Conservation (phyloP, 345 rosid species). For the Kernera saxatilis region DNA sequence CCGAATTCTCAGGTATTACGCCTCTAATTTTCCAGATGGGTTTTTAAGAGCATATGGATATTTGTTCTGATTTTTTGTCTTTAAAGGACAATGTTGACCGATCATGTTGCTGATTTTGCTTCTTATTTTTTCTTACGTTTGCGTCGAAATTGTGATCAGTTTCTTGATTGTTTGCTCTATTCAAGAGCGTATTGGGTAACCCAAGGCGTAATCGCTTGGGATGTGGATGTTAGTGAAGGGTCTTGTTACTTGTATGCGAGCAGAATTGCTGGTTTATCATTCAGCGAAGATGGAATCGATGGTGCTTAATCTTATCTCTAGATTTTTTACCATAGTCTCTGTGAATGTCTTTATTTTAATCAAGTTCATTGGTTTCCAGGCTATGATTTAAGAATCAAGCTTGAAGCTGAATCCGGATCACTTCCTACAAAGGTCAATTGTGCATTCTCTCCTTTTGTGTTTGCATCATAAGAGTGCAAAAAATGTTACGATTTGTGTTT, state of each 20-base stretch:
- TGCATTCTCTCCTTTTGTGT: not conserved
- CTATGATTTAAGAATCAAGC: constrained; percentile 50
- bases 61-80: not conserved
- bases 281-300: constrained; percentile 48
- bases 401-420: constrained; percentile 45
- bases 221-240: constrained; percentile 58
- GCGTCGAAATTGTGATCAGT: constrained; percentile 30
- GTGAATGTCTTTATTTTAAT: not conserved
- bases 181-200: constrained; percentile 78
- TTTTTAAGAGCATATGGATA: not conserved
- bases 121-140: not conserved
- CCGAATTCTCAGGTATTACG: constrained; percentile 46
- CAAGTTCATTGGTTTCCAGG: constrained; percentile 40
- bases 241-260: constrained; percentile 74
- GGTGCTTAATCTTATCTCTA: constrained; percentile 36
- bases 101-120: constrained; percentile 3
- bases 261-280: constrained; percentile 47
- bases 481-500: too few species aligned
- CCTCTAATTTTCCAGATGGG: not conserved
- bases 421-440: constrained; percentile 47
- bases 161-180: constrained; percentile 45
- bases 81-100: not conserved
- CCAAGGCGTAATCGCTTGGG: constrained; percentile 64
- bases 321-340: not conserved
- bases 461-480: constrained; percentile 1